These are phyloP conservation scores for Omphalotus guepiniiformis DNA, from an alignment of 768 basidiomycete genomes.

Conservation along the genomic window DNA sequence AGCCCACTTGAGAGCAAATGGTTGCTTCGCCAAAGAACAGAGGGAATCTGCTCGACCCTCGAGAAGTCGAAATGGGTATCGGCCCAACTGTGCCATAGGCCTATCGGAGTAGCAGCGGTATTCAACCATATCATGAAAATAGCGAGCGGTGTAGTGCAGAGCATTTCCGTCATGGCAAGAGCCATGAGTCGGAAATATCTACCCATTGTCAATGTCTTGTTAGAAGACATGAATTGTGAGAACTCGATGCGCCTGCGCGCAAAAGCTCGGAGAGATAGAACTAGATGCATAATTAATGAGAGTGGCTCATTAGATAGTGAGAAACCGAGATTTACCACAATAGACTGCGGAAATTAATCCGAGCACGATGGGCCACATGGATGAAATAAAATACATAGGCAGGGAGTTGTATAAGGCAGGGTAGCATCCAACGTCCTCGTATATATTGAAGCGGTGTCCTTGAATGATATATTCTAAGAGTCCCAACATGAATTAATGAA, in stretches of 20 bases:
- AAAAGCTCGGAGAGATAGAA: background rate
- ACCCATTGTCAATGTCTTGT: constrained; percentile 24
- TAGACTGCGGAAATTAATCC: constrained; percentile 28
- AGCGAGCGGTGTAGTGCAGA: constrained; percentile 36
- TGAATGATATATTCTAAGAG: constrained; percentile 31
- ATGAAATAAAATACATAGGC: constrained; percentile 19
- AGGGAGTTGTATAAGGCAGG: constrained; percentile 25
- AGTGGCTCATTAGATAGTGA: background rate
- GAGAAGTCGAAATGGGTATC: constrained; percentile 33
- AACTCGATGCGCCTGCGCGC: background rate
- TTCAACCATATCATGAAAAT: constrained; percentile 28
- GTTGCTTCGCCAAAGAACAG: background rate
- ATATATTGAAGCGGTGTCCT: constrained; percentile 29
- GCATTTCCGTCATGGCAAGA: constrained; percentile 37
- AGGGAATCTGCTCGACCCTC: constrained; percentile 15
- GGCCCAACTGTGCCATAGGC: constrained; percentile 40
- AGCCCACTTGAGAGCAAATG: background rate
- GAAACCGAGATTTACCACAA: constrained; percentile 22
- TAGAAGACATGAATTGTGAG: background rate
- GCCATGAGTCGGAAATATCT: constrained; percentile 48
- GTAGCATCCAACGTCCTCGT: constrained; percentile 34
- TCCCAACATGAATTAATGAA: background rate
- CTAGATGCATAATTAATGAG: background rate
- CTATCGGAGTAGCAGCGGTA: constrained; percentile 16
- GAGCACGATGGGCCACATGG: constrained; percentile 23